Conservation (phyloP, 495 filamentous ascomycete species). For the Astrocystis sublimbata region DNA sequence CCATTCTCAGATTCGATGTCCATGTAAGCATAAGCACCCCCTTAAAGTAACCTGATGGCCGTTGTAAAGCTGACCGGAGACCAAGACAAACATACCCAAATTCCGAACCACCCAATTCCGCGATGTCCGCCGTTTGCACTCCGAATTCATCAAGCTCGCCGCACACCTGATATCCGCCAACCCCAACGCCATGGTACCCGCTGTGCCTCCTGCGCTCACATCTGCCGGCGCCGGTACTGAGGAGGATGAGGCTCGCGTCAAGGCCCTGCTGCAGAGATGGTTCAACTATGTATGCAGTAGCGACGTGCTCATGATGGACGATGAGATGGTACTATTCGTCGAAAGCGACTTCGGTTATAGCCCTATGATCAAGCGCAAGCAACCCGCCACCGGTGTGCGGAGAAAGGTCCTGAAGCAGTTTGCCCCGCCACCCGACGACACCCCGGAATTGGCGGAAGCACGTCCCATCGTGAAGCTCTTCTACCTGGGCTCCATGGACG, state of each 20-base stretch:
- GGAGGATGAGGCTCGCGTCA: slow-evolving; percentile 90
- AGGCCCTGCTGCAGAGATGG: slow-evolving; percentile 89
- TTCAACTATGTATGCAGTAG: slow-evolving; percentile 89
- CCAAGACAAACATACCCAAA: slow-evolving; percentile 88
- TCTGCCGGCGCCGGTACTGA: slow-evolving; percentile 95
- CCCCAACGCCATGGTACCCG: slow-evolving; percentile 96
- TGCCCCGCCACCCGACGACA: slow-evolving; percentile 95
- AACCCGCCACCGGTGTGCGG: slow-evolving; percentile 93
- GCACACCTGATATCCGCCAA: slow-evolving; percentile 94
- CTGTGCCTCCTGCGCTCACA: slow-evolving; percentile 85
- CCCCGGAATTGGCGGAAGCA: slow-evolving; percentile 86
- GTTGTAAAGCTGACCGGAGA: slow-evolving; percentile 4
- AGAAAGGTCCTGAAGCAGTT: slow-evolving; percentile 98
- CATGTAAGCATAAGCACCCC: slow-evolving; percentile 64
- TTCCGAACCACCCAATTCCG: slow-evolving; percentile 98
- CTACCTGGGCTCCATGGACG: slow-evolving; percentile 93
- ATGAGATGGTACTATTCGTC: slow-evolving; percentile 95
- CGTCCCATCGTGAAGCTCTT: slow-evolving; percentile 92
- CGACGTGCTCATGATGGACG: slow-evolving; percentile 89
- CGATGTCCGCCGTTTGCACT: slow-evolving; percentile 91
- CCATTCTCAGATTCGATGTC: slow-evolving; percentile 93
- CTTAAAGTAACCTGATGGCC: neutral
- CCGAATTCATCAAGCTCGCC: slow-evolving; percentile 91
- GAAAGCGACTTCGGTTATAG: slow-evolving; percentile 99
- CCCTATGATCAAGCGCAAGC: slow-evolving; percentile 90